A percentile compares a stretch with the other conserved stretches of the same genome.
Conservation (phyloP, 2,329 filamentous ascomycete genomes). For the Septoria linicola region DNA sequence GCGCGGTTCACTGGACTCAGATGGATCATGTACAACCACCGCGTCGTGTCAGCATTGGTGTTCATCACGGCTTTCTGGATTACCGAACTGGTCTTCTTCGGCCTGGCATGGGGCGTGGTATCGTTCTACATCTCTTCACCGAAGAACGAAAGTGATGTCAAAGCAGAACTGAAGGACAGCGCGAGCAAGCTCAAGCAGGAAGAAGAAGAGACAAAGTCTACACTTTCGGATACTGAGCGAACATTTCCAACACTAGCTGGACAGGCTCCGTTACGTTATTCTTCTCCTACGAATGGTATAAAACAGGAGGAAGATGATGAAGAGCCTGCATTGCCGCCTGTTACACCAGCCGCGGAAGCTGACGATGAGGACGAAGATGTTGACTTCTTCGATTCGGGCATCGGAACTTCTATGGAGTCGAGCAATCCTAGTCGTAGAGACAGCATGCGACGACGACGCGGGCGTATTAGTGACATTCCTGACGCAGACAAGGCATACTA, state of each 20-base stretch:
- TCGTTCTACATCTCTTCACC: conserved; percentile 41
- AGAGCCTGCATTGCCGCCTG: conserved; percentile 22
- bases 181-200: conserved; percentile 23
- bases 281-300: conserved; percentile 22
- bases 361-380: conserved; percentile 48
- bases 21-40: conserved; percentile 85
- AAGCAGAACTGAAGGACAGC: conserved; percentile 23
- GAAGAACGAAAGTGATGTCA: conserved; percentile 12
- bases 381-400: conserved; percentile 47
- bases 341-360: conserved; percentile 31
- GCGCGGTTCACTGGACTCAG: conserved; percentile 71
- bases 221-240: conserved; percentile 49
- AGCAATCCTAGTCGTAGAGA: conserved; percentile 31
- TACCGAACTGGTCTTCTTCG: conserved; percentile 67
- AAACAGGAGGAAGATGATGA: conserved; percentile 35
- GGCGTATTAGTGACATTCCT: conserved; percentile 19
- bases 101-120: conserved; percentile 62
- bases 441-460: conserved; percentile 34
- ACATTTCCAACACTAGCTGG: conserved; percentile 50
- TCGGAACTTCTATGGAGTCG: conserved; percentile 52
- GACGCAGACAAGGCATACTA: conserved; percentile 15
- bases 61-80: conserved; percentile 75
- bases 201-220: conserved; percentile 24
- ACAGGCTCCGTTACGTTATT: conserved; percentile 44
- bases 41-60: conserved; percentile 65